Conservation (phyloP, 176 grass and related monocot genomes). For the Oryza meridionalis region DNA sequence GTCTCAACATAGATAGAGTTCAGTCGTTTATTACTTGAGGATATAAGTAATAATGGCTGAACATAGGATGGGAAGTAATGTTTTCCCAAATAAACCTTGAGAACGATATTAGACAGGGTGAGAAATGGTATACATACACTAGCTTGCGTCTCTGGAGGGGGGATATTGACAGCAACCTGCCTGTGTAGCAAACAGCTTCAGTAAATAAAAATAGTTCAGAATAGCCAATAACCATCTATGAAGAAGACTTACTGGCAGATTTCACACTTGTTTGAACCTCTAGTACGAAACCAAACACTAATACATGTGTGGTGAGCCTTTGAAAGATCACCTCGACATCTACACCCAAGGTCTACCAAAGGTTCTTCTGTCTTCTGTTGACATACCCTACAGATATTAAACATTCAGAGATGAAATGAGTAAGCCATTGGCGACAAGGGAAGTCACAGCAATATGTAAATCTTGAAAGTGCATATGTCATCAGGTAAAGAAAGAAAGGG, state of each 20-base stretch:
- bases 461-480: background rate
- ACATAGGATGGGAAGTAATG: constrained; percentile 5
- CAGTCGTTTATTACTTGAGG: background rate
- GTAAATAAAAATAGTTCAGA: constrained; percentile 23
- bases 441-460: constrained; percentile 10
- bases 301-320: constrained; percentile 91
- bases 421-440: background rate
- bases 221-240: constrained; percentile 23
- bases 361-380: constrained; percentile 94
- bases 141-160: constrained; percentile 82
- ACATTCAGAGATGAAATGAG: background rate
- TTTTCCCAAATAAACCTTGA: constrained; percentile 38
- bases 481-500: background rate
- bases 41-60: constrained; percentile 10
- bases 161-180: constrained; percentile 91
- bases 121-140: constrained; percentile 69
- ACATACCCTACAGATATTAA: constrained; percentile 70
- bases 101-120: constrained; percentile 18
- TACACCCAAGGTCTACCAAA: constrained; percentile 90
- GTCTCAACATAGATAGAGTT: background rate
- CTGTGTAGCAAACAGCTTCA: constrained; percentile 52
- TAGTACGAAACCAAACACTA: constrained; percentile 91
- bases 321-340: constrained; percentile 93
- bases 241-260: constrained; percentile 94
- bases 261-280: constrained; percentile 97